phyloP scores from a whole-genome alignment of 306 rosid genomes.

The Lagenaria siceraria region DNA sequence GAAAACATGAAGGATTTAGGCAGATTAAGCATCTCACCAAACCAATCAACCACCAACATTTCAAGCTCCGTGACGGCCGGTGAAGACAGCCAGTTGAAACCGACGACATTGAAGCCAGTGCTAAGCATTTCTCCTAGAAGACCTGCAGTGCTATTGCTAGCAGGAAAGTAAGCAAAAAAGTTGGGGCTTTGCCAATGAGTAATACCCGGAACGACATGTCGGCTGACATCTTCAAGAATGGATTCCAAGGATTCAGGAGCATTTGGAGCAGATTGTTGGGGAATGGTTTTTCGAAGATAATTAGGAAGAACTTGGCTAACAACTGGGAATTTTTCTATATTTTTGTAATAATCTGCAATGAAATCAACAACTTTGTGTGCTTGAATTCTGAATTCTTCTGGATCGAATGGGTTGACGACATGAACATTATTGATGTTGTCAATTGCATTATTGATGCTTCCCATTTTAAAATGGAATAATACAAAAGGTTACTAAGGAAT shows the following conservation, averaged over 20 bases:
- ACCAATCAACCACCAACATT: conserved; percentile 31
- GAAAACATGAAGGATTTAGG: conserved; percentile 25
- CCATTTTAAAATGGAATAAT: not conserved
- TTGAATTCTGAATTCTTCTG: conserved; percentile 26
- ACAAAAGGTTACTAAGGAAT: not conserved
- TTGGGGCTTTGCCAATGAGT: conserved; percentile 34
- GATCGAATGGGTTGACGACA: conserved; percentile 7
- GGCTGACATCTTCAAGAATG: conserved; percentile 22
- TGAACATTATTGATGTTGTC: not conserved
- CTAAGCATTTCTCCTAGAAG: conserved; percentile 28
- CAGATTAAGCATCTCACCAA: conserved; percentile 25
- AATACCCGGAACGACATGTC: conserved; percentile 21
- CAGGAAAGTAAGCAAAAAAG: conserved; percentile 19
- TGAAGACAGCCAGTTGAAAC: conserved; percentile 32
- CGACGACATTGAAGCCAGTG: conserved; percentile 21
- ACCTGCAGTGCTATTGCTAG: conserved; percentile 9
- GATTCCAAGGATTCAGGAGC: conserved; percentile 21
- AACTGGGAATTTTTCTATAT: conserved; percentile 20
- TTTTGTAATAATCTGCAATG: conserved; percentile 23
- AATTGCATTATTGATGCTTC: not conserved
- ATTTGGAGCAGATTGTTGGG: conserved; percentile 13
- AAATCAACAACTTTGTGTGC: conserved; percentile 26
- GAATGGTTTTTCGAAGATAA: conserved; percentile 14
- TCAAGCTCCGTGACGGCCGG: conserved; percentile 40
- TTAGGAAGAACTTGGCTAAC: conserved; percentile 24